Evolutionary conservation across 257 asterid genomes (phyloP), one percentile per base, ranked within the genome.

Genomic region (Plantago major): DNA sequence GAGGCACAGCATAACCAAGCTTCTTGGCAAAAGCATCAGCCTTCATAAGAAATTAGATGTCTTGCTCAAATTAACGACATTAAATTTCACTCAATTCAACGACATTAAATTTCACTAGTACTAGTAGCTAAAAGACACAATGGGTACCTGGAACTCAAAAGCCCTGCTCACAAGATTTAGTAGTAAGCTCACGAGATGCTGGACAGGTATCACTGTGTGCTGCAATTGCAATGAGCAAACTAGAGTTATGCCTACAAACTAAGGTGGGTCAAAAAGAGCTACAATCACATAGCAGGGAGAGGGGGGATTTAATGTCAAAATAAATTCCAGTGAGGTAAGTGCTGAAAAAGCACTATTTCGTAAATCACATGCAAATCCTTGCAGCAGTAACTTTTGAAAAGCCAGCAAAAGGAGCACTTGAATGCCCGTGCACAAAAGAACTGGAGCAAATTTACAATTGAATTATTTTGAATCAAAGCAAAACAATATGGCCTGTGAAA

Each of bases 141-240:
- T 44, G 42, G 71, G 63, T 76, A 93, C 97, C 99, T 89, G 99
- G 74, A 93, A 93, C 84, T 93, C 99, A 69, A 87, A 89, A 7
- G 95, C 80, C 45, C 97, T 86, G 90, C 97, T 87, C 6, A 90
- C 96, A 59, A 93, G 95, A 78, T 93, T 93, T 46, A 93, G 88
- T 49, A 78, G 79, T 40, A 93, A 82, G 87, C 86, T 87, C 64
- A 93, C 92, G 37, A 93, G 73, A 76, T 93, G 97, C 72, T 93
- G 97, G 48, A 89, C 80, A 61, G 99, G 99, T 58, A 77, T 93
- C 80, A 89, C 99, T 9, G 97, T 85, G 70, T 93, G 97, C 97
- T 93, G 90, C 84, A 82, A 46, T 51, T 89, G 89, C 84, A 81
- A 46, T 52, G 58, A 52, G 11, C 56, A 51, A 18, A 51, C 11